Conservation (phyloP, 192 early-diverging fungal genomes). For the Backusella liffmaniae region DNA sequence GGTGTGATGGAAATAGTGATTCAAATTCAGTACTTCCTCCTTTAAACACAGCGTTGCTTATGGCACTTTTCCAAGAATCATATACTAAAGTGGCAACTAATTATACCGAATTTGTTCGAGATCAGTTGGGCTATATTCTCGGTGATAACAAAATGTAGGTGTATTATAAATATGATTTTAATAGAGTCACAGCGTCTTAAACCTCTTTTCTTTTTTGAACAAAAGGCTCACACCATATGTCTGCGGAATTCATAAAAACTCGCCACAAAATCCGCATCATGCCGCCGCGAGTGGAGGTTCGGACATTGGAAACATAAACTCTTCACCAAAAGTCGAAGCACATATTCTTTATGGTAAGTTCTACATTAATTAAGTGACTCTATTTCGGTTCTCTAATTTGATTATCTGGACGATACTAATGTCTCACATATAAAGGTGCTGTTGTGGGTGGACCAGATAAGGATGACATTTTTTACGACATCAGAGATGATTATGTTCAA, state of each 20-base stretch:
- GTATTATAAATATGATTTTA: neutral
- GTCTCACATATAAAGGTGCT: constrained; percentile 37
- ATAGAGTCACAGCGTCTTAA: neutral
- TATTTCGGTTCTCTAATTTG: neutral
- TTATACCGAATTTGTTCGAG: neutral
- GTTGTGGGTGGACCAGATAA: constrained; percentile 60
- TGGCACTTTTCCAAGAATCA: constrained; percentile 9
- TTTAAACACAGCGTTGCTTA: constrained; percentile 27
- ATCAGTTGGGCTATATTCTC: neutral
- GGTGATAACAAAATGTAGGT: neutral
- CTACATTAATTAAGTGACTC: neutral
- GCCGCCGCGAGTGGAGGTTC: constrained; percentile 52
- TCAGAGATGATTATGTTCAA: constrained; percentile 46
- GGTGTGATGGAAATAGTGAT: constrained; percentile 11
- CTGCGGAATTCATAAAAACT: constrained; percentile 56
- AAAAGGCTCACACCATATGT: constrained; percentile 51
- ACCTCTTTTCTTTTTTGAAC: constrained; percentile 2
- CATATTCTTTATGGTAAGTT: constrained; percentile 41
- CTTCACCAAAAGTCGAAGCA: constrained; percentile 27
- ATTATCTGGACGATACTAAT: neutral
- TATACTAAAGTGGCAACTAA: neutral
- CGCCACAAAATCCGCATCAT: constrained; percentile 57
- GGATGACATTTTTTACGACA: constrained; percentile 50
- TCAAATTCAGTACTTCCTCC: constrained; percentile 16
- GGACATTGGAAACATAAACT: constrained; percentile 36